A percentile compares a stretch with the other conserved stretches of the same genome.
Conservation (phyloP, 768 basidiomycete genomes). For the Fomitopsis pulvina region DNA sequence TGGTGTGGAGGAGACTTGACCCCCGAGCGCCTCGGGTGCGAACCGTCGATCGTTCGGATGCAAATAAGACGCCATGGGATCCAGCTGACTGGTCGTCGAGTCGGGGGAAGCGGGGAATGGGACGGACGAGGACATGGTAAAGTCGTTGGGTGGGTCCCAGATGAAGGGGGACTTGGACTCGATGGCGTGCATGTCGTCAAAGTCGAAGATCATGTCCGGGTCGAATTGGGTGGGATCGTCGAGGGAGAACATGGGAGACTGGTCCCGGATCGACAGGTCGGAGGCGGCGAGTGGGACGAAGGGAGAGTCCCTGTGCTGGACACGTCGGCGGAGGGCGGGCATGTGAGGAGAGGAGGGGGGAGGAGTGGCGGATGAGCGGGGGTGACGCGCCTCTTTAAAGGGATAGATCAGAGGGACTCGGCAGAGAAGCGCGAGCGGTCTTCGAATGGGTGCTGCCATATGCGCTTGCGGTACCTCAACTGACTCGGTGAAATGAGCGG, state of each 20-base stretch:
- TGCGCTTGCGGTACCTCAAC: slow-evolving; percentile 28
- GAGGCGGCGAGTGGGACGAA: slow-evolving; percentile 19
- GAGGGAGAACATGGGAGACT: slow-evolving; percentile 22
- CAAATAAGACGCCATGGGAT: slow-evolving; percentile 16
- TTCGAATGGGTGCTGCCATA: slow-evolving; percentile 27
- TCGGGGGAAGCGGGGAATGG: slow-evolving; percentile 34
- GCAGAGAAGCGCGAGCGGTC: slow-evolving; percentile 24
- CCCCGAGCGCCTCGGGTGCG: slow-evolving; percentile 24
- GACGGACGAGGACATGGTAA: slow-evolving; percentile 32
- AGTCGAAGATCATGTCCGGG: slow-evolving; percentile 52
- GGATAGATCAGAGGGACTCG: slow-evolving; percentile 39
- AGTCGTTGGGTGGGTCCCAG: slow-evolving; percentile 39
- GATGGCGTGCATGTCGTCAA: slow-evolving; percentile 37
- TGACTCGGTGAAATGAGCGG: slow-evolving; percentile 38
- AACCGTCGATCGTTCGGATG: slow-evolving; percentile 31
- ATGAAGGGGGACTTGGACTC: slow-evolving; percentile 21
- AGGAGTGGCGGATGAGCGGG: slow-evolving; percentile 22
- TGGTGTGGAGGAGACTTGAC: slow-evolving; percentile 26
- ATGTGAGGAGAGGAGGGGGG: slow-evolving; percentile 26
- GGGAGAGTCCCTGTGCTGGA: slow-evolving; percentile 27
- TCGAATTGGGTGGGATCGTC: slow-evolving; percentile 29
- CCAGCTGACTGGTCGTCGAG: slow-evolving; percentile 32
- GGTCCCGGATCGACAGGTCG: slow-evolving; percentile 22
- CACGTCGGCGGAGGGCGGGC: slow-evolving; percentile 35
- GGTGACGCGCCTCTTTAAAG: slow-evolving; percentile 25